Evolutionary conservation across 768 basidiomycete genomes (phyloP).

Genomic region (Dacryopinax spathularia): DNA sequence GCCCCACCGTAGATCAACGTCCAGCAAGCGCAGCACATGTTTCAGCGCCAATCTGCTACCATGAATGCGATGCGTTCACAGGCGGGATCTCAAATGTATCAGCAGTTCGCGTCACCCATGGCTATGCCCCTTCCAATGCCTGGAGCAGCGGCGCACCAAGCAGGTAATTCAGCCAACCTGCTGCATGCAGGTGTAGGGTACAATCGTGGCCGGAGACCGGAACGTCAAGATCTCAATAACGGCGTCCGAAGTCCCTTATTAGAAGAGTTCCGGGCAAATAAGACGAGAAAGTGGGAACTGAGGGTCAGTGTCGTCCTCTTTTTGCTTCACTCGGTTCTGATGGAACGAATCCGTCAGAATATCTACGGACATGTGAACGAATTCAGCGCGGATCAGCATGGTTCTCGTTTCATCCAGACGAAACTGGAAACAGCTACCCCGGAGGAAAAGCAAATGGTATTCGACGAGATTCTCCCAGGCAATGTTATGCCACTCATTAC

Average conservation of each 20-base stretch:
- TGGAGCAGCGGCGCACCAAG: background rate
- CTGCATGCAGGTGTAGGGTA: background rate
- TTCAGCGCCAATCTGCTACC: background rate
- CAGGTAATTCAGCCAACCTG: background rate
- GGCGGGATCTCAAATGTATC: background rate
- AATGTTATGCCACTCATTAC: conserved; percentile 64
- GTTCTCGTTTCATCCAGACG: conserved; percentile 95
- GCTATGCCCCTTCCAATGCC: background rate
- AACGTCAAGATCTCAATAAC: conserved; percentile 4
- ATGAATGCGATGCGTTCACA: background rate
- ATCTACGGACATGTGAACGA: conserved; percentile 75
- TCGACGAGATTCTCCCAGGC: conserved; percentile 73
- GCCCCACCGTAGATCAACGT: background rate
- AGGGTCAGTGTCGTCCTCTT: conserved; percentile 33
- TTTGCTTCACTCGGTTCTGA: background rate
- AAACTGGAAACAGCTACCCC: conserved; percentile 60
- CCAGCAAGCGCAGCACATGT: background rate
- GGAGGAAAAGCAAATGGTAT: conserved; percentile 66
- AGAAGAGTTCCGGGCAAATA: conserved; percentile 75
- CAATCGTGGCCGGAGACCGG: background rate
- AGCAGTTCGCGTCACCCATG: background rate
- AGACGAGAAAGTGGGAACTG: conserved; percentile 67
- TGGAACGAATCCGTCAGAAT: conserved; percentile 53
- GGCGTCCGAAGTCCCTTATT: conserved; percentile 54
- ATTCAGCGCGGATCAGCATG: conserved; percentile 88